These are phyloP conservation scores for Herpotrichia juniperi DNA, from an alignment of 2,329 filamentous ascomycete species.

Conservation along the genomic window DNA sequence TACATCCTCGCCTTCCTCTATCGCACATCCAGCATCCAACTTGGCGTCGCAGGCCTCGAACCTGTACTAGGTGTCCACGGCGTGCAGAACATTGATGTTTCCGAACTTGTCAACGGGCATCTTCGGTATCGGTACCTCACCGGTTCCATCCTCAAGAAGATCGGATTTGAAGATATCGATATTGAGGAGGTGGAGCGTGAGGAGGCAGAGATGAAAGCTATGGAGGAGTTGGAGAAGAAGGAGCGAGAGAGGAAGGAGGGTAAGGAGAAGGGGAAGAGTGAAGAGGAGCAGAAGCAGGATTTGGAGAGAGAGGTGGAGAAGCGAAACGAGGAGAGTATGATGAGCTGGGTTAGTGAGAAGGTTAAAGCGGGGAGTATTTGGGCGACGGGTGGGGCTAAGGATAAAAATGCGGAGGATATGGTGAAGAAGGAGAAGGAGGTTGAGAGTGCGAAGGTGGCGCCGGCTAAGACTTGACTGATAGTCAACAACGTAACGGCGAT, in stretches of 20 bases:
- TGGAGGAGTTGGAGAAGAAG: conserved; percentile 52
- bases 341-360: conserved; percentile 51
- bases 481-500: background rate
- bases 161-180: conserved; percentile 61
- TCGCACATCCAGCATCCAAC: conserved; percentile 79
- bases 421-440: conserved; percentile 16
- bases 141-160: conserved; percentile 57
- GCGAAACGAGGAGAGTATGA: conserved; percentile 52
- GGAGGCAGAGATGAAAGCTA: conserved; percentile 50
- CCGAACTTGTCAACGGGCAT: conserved; percentile 57
- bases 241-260: conserved; percentile 45
- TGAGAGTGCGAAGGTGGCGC: background rate
- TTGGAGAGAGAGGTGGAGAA: conserved; percentile 51
- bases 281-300: conserved; percentile 42
- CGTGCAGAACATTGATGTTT: conserved; percentile 64
- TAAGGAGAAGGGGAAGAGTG: conserved; percentile 23
- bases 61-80: conserved; percentile 70
- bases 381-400: conserved; percentile 16
- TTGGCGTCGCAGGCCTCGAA: conserved; percentile 84
- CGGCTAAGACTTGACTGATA: background rate
- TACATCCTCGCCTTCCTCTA: conserved; percentile 88
- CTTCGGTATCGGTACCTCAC: conserved; percentile 58
- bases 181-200: conserved; percentile 53
- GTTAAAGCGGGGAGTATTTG: conserved; percentile 34
- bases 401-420: conserved; percentile 24